Conservation (phyloP, 495 filamentous ascomycete species). For the Penicillium fimorum region DNA sequence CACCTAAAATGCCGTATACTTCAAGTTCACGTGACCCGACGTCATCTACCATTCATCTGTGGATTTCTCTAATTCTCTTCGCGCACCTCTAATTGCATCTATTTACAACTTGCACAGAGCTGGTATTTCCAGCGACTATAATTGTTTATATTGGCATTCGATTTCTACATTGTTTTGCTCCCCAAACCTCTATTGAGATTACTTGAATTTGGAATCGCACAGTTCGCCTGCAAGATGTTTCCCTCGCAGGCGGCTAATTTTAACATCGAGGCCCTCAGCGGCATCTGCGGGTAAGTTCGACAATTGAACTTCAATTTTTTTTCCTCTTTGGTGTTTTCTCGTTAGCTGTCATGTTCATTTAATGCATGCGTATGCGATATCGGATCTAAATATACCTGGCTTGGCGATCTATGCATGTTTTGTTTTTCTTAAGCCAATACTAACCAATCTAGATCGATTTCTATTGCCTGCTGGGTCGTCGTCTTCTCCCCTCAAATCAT, state of each 20-base stretch:
- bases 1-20: not conserved
- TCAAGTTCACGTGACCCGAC: slow-evolving; percentile 27
- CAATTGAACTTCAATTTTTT: slow-evolving; percentile 3
- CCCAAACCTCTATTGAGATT: not conserved
- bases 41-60: slow-evolving; percentile 23
- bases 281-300: slow-evolving; percentile 72
- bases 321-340: slow-evolving; percentile 4
- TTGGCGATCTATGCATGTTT: slow-evolving; percentile 13
- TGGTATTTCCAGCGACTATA: not conserved
- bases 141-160: not conserved
- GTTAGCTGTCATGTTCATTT: not conserved
- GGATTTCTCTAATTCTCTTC: slow-evolving; percentile 16
- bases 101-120: not conserved
- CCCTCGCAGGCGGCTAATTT: slow-evolving; percentile 65
- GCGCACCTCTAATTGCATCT: slow-evolving; percentile 1
- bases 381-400: not conserved
- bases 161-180: slow-evolving; percentile 12
- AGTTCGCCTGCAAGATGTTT: slow-evolving; percentile 53
- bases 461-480: slow-evolving; percentile 96
- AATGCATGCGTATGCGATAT: not conserved
- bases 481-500: slow-evolving; percentile 97
- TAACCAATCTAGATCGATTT: slow-evolving; percentile 67
- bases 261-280: slow-evolving; percentile 83
- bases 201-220: slow-evolving; percentile 8
- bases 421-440: not conserved